Base-by-base conservation (phyloP, 371 early-diverging fungal genomes). In the Chytridiales sp. region DNA sequence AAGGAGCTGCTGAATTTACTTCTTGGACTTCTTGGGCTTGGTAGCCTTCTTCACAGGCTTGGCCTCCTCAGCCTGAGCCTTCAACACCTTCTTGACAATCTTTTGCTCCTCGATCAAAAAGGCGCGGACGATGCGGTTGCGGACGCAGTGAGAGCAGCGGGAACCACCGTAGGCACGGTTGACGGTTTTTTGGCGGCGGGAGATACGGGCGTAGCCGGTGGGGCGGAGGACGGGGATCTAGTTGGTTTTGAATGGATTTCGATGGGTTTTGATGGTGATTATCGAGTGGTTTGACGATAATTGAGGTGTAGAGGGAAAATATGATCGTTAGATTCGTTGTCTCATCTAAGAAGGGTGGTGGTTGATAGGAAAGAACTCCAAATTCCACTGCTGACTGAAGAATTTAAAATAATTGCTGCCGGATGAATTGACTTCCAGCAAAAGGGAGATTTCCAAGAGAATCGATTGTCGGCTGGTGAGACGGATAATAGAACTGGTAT, bases 101-200 rank as follows among this genome's bases (percentile, higher is more conserved):
- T 96, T 96, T 84, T 96, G 97, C 85, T 97, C 98, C 84, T 97
- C 98, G 64, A 97, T 91, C 74, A 97, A 85, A 91, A 97, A 97
- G 70, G 97, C 94, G 69, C 98, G 94, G 69, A 97, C 91, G 81
- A 97, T 94, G 67, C 87, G 75, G 59, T 46, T 84, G 75, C 96
- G 89, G 59, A 97, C 97, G 82, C 97, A 95, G 78, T 75, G 72
- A 66, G 85, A 85, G 82, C 96, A 97, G 64, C 94, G 92, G 67
- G 88, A 89, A 59, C 97, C 97, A 82, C 98, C 98, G 78, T 98
- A 98, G 60, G 96, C 93, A 73, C 98, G 92, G 79, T 82, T 85
- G 69, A 98, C 95, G 73, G 77, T 76, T 92, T 96, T 95, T 73
- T 94, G 82, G 74, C 87, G 87, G 85, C 90, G 91, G 79, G 92